Base-by-base conservation (phyloP, 805 yeast species). In the Candida cerambycidarum region DNA sequence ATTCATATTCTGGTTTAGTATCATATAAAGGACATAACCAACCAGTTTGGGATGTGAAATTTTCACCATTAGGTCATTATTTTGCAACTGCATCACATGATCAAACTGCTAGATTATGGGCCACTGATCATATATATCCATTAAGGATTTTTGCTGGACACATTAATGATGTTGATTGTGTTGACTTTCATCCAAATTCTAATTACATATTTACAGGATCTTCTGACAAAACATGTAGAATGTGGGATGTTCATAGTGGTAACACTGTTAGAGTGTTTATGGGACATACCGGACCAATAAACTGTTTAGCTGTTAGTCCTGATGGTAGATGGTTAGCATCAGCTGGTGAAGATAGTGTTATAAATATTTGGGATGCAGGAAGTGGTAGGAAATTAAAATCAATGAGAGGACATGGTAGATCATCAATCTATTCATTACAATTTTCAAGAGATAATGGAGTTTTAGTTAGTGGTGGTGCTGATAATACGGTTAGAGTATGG, bases 11-110 rank as follows among this genome's bases (percentile, higher is more conserved):
- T 0, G 83, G 95, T 1, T 72, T 93, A 38, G 99, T 93, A 1
- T 79, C 89, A n/a, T 93, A 93, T 67, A 89, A 88, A 61, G 97
- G 98, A 7, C 99, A 93, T 59, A 88, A 83, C 56, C 95, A 88
- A 53, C 98, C 99, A 1, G 85, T 93, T 19, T 93, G 99, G 99
- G 98, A 93, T 60, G 97, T 93, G 6, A 79, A 85, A 54, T 93
- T 89, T 58, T 83, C 96, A 2, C 99, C 99, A 2, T 69, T 86
- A 55, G 99, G 99, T 4, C 98, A 93, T 66, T 93, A 93, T 67
- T 93, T 93, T 64, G 97, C 95, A n/a, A 90, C 97, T 0, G 97
- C 95, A 0, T 88, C 97, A 2, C 97, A 90, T 59, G 99, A 93
- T 60, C 97, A 90, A 62, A 93, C 99, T 0, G 98, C 98, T 1